phyloP scores from a whole-genome alignment of 306 rosid genomes.

The Quercus mongolica region DNA sequence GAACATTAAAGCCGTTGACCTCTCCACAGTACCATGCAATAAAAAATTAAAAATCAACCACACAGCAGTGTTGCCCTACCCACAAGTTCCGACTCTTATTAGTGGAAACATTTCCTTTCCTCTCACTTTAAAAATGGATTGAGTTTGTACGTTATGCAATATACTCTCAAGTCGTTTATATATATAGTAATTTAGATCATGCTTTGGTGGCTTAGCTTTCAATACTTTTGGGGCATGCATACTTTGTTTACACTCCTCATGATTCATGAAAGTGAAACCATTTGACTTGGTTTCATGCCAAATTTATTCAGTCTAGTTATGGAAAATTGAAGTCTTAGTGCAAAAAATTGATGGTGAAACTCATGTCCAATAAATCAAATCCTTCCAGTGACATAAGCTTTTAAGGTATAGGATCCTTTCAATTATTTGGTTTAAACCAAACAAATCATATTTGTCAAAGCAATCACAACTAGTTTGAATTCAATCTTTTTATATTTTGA shows the following conservation, averaged over 20 bases:
- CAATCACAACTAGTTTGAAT: too few relatives aligned
- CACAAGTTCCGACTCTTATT: background rate
- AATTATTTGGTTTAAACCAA: background rate
- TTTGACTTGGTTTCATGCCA: background rate
- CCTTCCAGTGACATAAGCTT: background rate
- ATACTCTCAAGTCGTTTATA: background rate
- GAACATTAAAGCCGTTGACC: conserved; percentile 15
- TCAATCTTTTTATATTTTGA: too few relatives aligned
- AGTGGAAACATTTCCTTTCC: conserved; percentile 19
- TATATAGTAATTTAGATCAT: background rate
- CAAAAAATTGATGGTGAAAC: background rate
- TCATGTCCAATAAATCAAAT: background rate
- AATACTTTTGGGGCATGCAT: background rate
- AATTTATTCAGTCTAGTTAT: background rate
- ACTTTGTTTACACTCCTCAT: too few relatives aligned
- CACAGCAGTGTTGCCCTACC: background rate
- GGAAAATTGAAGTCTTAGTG: background rate
- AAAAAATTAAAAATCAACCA: background rate
- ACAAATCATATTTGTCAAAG: too few relatives aligned
- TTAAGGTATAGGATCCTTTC: background rate
- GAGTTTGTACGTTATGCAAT: conserved; percentile 8
- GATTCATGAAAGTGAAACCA: background rate
- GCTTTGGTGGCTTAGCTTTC: background rate
- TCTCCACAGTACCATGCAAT: background rate
- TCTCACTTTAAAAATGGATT: conserved; percentile 25